These are phyloP conservation scores for Calycina marina DNA, from an alignment of 2,329 filamentous ascomycete species.

Conservation along the genomic window DNA sequence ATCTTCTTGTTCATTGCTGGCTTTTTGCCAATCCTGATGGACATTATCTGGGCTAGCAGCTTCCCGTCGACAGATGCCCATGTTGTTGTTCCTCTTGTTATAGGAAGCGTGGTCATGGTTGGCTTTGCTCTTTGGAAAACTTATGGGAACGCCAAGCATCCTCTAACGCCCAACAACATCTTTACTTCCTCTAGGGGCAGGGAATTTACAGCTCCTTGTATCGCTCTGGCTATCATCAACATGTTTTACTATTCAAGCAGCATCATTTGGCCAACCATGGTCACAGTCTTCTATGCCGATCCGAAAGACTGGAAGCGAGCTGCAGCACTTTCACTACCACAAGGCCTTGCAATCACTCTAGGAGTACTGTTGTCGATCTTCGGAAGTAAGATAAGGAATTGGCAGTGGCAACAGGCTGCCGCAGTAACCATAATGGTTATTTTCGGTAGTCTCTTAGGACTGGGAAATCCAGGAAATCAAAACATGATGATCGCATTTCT, in stretches of 20 bases:
- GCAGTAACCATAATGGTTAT: constrained; percentile 32
- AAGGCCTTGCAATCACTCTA: constrained; percentile 29
- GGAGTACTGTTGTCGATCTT: constrained; percentile 28
- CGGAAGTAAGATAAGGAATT: constrained; percentile 29
- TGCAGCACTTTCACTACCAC: constrained; percentile 27
- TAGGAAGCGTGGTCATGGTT: constrained; percentile 24
- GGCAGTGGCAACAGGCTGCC: constrained; percentile 31
- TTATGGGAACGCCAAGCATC: constrained; percentile 2
- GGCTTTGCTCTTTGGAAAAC: constrained; percentile 26
- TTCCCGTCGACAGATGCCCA: constrained; percentile 23
- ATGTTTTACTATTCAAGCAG: constrained; percentile 37
- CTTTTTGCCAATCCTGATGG: constrained; percentile 25
- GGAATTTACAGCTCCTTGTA: constrained; percentile 32
- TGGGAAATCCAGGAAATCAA: too few relatives aligned
- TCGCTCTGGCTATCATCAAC: constrained; percentile 31
- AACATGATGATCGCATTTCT: too few relatives aligned
- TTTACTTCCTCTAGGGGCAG: constrained; percentile 30
- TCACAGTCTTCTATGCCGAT: constrained; percentile 28
- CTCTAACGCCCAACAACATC: constrained; percentile 26
- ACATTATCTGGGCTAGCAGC: constrained; percentile 26
- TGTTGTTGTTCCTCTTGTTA: constrained; percentile 25
- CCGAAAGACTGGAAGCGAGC: constrained; percentile 18
- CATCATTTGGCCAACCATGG: constrained; percentile 33
- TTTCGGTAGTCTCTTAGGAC: too few relatives aligned
- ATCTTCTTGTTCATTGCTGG: constrained; percentile 23